A percentile compares a stretch with the other conserved stretches of the same genome.
These are phyloP conservation scores for Aspergillus heteromorphus DNA, from an alignment of 495 filamentous ascomycete genomes.

Conservation along the genomic window DNA sequence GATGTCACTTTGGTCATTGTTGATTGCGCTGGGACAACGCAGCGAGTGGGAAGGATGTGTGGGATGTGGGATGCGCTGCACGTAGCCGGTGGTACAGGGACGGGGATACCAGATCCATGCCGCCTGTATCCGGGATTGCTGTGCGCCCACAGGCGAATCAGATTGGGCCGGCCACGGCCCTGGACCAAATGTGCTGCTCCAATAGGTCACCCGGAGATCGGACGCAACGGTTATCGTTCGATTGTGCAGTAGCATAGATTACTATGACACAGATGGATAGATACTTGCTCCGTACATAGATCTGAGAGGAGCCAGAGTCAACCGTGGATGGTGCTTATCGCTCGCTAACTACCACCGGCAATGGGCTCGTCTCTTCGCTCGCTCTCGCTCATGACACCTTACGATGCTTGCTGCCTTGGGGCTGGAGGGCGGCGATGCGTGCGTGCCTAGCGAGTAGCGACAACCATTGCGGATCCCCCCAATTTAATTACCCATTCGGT, in stretches of 20 bases:
- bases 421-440: background rate
- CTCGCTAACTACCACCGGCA: background rate
- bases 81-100: background rate
- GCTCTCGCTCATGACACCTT: no score
- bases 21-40: background rate
- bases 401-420: background rate
- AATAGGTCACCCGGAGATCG: background rate
- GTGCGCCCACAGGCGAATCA: background rate
- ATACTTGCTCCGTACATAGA: background rate
- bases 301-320: background rate
- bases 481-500: background rate
- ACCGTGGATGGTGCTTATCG: background rate
- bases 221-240: background rate
- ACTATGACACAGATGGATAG: no score
- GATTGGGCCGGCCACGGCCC: background rate
- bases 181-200: no score
- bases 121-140: slow-evolving; percentile 3
- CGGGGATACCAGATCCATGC: background rate
- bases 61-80: slow-evolving; percentile 2
- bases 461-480: slow-evolving; percentile 9
- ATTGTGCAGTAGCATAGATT: no score
- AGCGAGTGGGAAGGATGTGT: background rate
- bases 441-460: background rate
- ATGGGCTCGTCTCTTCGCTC: background rate
- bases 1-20: background rate